Base-by-base conservation (phyloP, 2,329 filamentous ascomycete genomes). In the Proliferodiscus dingleyae region DNA sequence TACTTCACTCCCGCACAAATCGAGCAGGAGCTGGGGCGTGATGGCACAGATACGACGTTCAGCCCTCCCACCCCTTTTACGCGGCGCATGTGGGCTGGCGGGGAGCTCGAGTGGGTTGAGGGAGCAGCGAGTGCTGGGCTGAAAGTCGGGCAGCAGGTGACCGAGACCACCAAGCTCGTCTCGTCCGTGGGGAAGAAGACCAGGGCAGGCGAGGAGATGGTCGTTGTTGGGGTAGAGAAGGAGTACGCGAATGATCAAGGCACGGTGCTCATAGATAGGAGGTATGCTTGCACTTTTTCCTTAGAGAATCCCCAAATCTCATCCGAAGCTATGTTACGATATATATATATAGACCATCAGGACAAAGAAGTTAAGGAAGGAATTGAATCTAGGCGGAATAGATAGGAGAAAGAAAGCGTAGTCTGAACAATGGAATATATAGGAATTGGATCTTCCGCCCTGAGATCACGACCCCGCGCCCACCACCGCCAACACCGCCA, bases 71-170 rank as follows among this genome's bases (percentile, higher is more conserved):
- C 64, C 3, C 80, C 80, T 0, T 85, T 83, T 46, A 81, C 78
- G 2, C 64, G 80, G 23, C 70, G 81, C 10, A 84, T 85, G 81
- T 85, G 81, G 81, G 81, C 81, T 0, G 81, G 80, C 1, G 81
- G 81, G 0, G 67, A 70, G 45, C 76, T 84, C 63, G 59, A 61
- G 11, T 82, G 78, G 77, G 50, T 55, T 21, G 53, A 60, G 21
- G 45, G 41, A 13, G 24, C 38, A 13, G 24, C 38, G n/a, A 38
- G 34, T 1, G 69, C 72, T 53, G 51, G 61, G 15, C 59, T 83
- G 47, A 65, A 68, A 2, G 71, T 82, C 2, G 80, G 78, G 1
- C 74, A 81, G 50, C 62, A 69, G 16, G 75, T 75, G 1, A 71
- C 68, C 28, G 81, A 85, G 63, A 71, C 64, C 19, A 84, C 80